A percentile compares a stretch with the other conserved stretches of the same genome.
Conservation (phyloP, 2,329 filamentous ascomycete species). For the Sordariomycetes sp. region DNA sequence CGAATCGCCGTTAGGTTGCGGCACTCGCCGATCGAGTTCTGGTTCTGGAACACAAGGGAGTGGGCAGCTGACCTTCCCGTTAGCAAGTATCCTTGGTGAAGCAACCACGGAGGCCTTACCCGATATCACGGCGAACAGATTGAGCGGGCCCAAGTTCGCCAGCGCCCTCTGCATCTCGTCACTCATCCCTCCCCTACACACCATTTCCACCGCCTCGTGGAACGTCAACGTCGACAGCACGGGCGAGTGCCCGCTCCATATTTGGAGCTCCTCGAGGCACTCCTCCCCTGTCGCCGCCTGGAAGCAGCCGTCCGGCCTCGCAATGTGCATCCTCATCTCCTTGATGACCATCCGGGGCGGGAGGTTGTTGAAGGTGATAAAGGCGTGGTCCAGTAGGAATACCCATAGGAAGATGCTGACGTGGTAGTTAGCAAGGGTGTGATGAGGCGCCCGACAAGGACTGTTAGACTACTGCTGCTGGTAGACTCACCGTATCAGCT, state of each 20-base stretch:
- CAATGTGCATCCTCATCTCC: slow-evolving; percentile 22
- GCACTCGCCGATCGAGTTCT: slow-evolving; percentile 17
- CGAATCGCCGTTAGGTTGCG: slow-evolving; percentile 14
- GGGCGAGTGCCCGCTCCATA: slow-evolving; percentile 13
- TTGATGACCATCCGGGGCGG: slow-evolving; percentile 23
- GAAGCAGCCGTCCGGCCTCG: slow-evolving; percentile 20
- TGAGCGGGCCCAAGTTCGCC: slow-evolving; percentile 12
- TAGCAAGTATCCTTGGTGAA: too few species aligned
- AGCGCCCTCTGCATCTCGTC: slow-evolving; percentile 8
- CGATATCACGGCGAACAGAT: slow-evolving; percentile 12
- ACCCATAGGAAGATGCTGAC: slow-evolving; percentile 17
- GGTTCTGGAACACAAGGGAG: slow-evolving; percentile 20
- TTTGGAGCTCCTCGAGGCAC: slow-evolving; percentile 16
- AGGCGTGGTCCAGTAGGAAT: slow-evolving; percentile 22
- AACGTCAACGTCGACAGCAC: slow-evolving; percentile 11
- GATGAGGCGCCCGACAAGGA: neutral
- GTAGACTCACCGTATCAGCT: slow-evolving; percentile 16
- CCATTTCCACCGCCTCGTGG: slow-evolving; percentile 11
- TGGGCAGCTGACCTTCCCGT: slow-evolving; percentile 11
- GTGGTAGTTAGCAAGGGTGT: neutral
- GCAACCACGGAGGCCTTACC: neutral
- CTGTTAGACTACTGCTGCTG: neutral
- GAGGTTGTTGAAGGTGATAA: slow-evolving; percentile 25
- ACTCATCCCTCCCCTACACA: slow-evolving; percentile 11
- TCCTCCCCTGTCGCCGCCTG: slow-evolving; percentile 17